Percentiles rank a stretch among this genome's conserved stretches.
These are phyloP conservation scores for Tanacetum coccineum DNA, from an alignment of 129 eudicot genomes.

Conservation along the genomic window DNA sequence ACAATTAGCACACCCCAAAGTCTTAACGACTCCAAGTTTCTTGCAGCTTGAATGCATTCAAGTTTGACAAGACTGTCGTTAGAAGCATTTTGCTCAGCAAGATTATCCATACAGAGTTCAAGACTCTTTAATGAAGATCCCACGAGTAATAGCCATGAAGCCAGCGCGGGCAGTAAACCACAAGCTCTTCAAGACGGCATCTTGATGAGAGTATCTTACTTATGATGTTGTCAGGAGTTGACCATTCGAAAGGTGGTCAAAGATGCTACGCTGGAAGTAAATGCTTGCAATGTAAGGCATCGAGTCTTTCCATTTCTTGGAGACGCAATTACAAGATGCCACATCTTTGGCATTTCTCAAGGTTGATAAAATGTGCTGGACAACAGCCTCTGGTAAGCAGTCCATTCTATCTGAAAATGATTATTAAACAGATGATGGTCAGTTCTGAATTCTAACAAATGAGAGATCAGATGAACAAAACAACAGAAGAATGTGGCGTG, in stretches of 20 bases:
- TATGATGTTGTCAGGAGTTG: conserved; percentile 53
- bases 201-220: conserved; percentile 46
- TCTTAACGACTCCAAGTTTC: conserved; percentile 60
- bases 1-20: conserved; percentile 85
- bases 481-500: conserved; percentile 17
- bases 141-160: conserved; percentile 50
- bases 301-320: conserved; percentile 53
- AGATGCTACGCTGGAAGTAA: conserved; percentile 76
- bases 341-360: conserved; percentile 70
- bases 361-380: conserved; percentile 57
- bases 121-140: conserved; percentile 51
- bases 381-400: conserved; percentile 70
- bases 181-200: conserved; percentile 55
- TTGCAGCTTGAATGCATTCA: conserved; percentile 63
- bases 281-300: conserved; percentile 58
- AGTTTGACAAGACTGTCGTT: conserved; percentile 43
- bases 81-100: conserved; percentile 24
- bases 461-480: neutral
- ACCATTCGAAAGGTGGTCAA: conserved; percentile 44
- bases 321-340: conserved; percentile 32
- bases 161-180: conserved; percentile 79
- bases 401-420: conserved; percentile 57
- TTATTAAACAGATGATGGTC: conserved; percentile 30
- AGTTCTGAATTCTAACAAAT: neutral
- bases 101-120: conserved; percentile 79